Evolutionary conservation across 164 flowering plant genomes (phyloP), one percentile per base, ranked within the genome.

Genomic region (Vitis amurensis): DNA sequence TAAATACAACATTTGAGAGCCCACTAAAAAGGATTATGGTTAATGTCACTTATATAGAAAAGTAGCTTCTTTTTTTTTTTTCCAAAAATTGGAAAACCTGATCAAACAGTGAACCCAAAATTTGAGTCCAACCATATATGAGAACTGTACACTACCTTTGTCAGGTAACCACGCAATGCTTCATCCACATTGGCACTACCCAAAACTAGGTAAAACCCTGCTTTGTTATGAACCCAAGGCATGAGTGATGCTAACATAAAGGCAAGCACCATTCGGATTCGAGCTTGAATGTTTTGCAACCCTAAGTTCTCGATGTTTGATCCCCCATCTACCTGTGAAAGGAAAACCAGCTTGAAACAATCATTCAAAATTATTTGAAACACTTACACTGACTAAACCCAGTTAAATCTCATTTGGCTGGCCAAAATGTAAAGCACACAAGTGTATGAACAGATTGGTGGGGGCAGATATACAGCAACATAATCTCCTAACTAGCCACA

Each of bases 121-220:
- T 3, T 37, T 37, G 8, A 37, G 44, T 37, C 8, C 8, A 37
- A 37, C 44, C 44, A 37, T 37, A 37, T 37, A 37, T 37, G 44
- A 37, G 44, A 67, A 1, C 27, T 23, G 47, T 31, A 1, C 19
- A 16, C 47, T 84, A 93, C 98, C 97, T 93, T 93, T 61, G 98
- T 93, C 50, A 95, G 79, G 78, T 95, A 91, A 76, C 99, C 99
- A 77, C 98, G 97, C 77, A 95, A 73, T 63, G 82, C 99, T 89
- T 95, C 98, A 81, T 95, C 99, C 19, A 91, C 99, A 74, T 93
- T 95, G 70, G 99, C 91, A 82, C 99, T 91, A 59, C 99, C 97
- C 78, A 95, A 80, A 64, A 95, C 98, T 74, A 95, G 95, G 80
- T 86, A 95, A 79, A 95, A 93, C 50, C 99, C 99, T 4, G 87